These are phyloP conservation scores for Pseudoscleropodium purum DNA, from an alignment of 225 moss, liverwort and hornwort genomes.

Conservation along the genomic window DNA sequence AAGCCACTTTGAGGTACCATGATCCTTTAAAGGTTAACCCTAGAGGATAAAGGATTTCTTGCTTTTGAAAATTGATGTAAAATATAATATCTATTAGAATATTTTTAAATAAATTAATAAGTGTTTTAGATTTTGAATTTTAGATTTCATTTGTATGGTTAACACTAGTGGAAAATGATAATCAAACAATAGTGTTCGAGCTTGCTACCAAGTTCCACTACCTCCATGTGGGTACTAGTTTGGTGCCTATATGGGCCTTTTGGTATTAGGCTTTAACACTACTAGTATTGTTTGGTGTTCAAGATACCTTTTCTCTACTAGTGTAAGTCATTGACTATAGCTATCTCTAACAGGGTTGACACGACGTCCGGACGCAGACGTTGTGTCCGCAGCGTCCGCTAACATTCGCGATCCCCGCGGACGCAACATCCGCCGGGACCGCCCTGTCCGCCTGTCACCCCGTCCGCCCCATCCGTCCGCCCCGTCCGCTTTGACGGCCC, in stretches of 20 bases:
- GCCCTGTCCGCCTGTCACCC: too few species aligned
- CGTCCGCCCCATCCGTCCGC: too few species aligned
- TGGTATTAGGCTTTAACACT: neutral
- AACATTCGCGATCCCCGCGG: too few species aligned
- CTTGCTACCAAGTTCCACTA: neutral
- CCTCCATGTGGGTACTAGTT: neutral
- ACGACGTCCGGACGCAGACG: too few species aligned
- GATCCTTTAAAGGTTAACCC: neutral
- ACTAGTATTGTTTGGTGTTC: neutral
- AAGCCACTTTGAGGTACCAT: neutral
- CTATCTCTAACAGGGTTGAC: too few species aligned
- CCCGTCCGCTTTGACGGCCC: too few species aligned
- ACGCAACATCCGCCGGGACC: too few species aligned
- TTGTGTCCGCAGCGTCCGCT: too few species aligned
- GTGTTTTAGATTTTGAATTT: neutral
- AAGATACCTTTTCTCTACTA: neutral
- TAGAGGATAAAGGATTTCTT: accelerated
- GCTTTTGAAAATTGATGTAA: neutral
- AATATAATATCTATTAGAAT: neutral
- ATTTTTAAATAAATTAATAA: neutral
- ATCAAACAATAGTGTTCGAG: neutral
- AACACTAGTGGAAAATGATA: neutral
- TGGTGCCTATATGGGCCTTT: neutral
- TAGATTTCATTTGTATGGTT: neutral
- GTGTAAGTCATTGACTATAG: neutral